phyloP scores from a whole-genome alignment of 2,329 filamentous ascomycete genomes.

The Dothistroma pini region DNA sequence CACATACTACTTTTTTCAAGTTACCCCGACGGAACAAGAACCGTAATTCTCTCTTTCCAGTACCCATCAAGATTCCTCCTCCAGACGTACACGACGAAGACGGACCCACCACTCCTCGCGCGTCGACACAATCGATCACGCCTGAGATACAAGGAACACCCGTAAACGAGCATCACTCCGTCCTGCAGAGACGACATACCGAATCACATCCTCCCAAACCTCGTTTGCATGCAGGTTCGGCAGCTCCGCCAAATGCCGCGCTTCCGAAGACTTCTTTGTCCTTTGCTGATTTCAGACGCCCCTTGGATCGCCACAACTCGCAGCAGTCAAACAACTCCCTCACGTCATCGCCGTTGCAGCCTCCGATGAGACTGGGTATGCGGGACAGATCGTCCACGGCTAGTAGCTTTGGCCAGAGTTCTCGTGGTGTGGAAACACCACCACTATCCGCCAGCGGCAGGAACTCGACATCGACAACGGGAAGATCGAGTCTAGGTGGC shows the following conservation, averaged over 20 bases:
- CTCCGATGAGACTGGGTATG: slow-evolving; percentile 56
- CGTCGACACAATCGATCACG: slow-evolving; percentile 32
- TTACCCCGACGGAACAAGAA: slow-evolving; percentile 73
- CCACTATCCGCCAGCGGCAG: slow-evolving; percentile 55
- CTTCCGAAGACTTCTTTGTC: slow-evolving; percentile 47
- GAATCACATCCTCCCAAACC: slow-evolving; percentile 27
- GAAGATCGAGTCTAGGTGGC: slow-evolving; percentile 89
- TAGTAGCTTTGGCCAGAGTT: slow-evolving; percentile 72
- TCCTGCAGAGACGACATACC: slow-evolving; percentile 28
- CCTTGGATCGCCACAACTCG: slow-evolving; percentile 59
- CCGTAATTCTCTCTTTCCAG: slow-evolving; percentile 75
- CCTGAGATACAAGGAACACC: slow-evolving; percentile 21
- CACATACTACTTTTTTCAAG: slow-evolving; percentile 70
- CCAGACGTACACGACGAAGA: slow-evolving; percentile 45
- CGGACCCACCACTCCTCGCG: slow-evolving; percentile 37
- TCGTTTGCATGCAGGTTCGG: slow-evolving; percentile 17
- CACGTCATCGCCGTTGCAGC: slow-evolving; percentile 55
- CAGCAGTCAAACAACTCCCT: slow-evolving; percentile 64
- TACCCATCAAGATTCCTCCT: slow-evolving; percentile 68
- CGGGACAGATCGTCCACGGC: slow-evolving; percentile 85
- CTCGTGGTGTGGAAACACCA: slow-evolving; percentile 67
- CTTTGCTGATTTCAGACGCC: slow-evolving; percentile 45
- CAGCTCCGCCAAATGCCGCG: slow-evolving; percentile 48
- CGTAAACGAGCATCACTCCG: slow-evolving; percentile 15
- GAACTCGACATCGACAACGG: slow-evolving; percentile 78